These are phyloP conservation scores for Leishmania lainsoni DNA, from an alignment of 208 protist genomes.

Conservation along the genomic window DNA sequence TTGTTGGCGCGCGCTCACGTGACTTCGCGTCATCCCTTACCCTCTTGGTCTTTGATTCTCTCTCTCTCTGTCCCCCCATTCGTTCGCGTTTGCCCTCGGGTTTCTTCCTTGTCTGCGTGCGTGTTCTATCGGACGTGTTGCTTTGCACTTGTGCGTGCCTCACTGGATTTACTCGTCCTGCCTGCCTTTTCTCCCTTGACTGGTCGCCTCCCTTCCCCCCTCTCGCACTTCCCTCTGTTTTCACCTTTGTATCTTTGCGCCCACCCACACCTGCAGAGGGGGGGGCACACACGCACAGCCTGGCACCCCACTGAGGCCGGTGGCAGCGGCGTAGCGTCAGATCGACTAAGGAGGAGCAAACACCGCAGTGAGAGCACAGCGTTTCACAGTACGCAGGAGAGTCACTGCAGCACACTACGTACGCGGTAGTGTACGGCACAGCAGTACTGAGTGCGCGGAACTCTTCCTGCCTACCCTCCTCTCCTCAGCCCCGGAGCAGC, in stretches of 20 bases:
- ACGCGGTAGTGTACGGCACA: neutral
- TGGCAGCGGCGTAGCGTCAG: neutral
- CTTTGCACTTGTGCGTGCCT: neutral
- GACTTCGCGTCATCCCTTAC: neutral
- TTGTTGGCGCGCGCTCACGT: neutral
- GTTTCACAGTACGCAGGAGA: neutral
- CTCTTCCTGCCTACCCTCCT: neutral
- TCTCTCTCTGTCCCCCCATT: neutral
- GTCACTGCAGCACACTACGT: neutral
- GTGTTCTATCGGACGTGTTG: neutral
- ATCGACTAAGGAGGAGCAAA: neutral
- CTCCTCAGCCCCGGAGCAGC: neutral
- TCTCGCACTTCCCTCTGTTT: neutral
- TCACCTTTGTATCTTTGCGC: neutral
- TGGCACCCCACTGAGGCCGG: neutral
- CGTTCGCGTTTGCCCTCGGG: neutral
- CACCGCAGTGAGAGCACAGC: neutral
- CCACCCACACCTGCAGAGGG: neutral
- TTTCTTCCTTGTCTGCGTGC: slow-evolving; percentile 8
- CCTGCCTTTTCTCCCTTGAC: neutral
- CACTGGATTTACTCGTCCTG: neutral
- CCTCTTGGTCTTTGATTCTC: neutral
- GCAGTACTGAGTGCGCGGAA: neutral
- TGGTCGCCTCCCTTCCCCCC: neutral
- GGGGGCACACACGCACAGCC: neutral